These are phyloP conservation scores for Copromyces sp. DNA, from an alignment of 495 filamentous ascomycete genomes.

Conservation along the genomic window DNA sequence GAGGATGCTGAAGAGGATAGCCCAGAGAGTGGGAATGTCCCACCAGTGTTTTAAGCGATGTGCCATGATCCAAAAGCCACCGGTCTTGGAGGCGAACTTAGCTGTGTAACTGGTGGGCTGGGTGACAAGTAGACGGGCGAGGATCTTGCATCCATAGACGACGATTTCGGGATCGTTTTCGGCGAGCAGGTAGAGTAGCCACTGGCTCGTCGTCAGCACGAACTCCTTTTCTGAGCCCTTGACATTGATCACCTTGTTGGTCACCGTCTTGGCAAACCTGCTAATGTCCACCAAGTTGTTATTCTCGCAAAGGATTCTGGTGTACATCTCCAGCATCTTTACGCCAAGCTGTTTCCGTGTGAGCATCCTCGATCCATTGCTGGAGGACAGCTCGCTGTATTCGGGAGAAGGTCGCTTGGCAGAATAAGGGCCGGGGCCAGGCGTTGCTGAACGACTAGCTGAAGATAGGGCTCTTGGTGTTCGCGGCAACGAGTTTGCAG, in stretches of 20 bases:
- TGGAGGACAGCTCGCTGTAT: slow-evolving; percentile 5
- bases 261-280: slow-evolving; percentile 90
- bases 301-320: slow-evolving; percentile 69
- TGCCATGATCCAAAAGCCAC: slow-evolving; percentile 77
- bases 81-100: slow-evolving; percentile 76
- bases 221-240: slow-evolving; percentile 11
- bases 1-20: slow-evolving; percentile 78
- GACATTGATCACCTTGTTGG: slow-evolving; percentile 67
- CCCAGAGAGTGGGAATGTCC: slow-evolving; percentile 77
- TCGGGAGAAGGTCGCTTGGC: slow-evolving; percentile 25
- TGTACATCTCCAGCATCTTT: slow-evolving; percentile 70
- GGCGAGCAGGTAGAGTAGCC: slow-evolving; percentile 87
- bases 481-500: slow-evolving; percentile 35
- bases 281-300: slow-evolving; percentile 56
- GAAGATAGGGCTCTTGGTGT: slow-evolving; percentile 38
- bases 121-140: slow-evolving; percentile 72
- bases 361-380: slow-evolving; percentile 21
- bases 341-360: slow-evolving; percentile 57
- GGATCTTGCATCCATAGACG: slow-evolving; percentile 68
- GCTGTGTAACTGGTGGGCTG: slow-evolving; percentile 70
- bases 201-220: slow-evolving; percentile 49
- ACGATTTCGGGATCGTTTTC: slow-evolving; percentile 80
- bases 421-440: slow-evolving; percentile 18
- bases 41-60: slow-evolving; percentile 79
- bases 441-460: slow-evolving; percentile 27